Conservation (phyloP, 306 rosid species). For the Cucurbita argyrosperma region DNA sequence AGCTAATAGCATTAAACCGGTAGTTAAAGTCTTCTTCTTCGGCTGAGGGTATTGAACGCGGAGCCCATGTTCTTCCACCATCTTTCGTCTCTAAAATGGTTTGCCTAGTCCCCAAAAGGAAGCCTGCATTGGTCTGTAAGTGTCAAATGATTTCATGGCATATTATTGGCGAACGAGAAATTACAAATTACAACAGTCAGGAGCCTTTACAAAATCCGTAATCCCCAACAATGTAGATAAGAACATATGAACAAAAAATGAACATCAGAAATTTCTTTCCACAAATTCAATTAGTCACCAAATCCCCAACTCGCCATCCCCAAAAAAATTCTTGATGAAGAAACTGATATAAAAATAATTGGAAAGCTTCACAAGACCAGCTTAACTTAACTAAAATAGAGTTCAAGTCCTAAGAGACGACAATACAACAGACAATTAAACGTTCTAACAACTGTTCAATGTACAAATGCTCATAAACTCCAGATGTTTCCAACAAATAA, state of each 20-base stretch:
- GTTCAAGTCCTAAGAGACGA: not conserved
- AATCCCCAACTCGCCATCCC: not conserved
- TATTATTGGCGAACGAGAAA: not conserved
- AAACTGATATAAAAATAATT: not conserved
- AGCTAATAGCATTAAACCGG: constrained; percentile 82
- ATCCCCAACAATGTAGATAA: not conserved
- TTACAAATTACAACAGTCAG: not conserved
- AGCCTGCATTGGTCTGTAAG: constrained; percentile 32
- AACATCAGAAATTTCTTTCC: not conserved
- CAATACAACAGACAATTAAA: not conserved
- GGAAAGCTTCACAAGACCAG: not conserved
- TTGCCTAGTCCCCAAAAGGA: constrained; percentile 80
- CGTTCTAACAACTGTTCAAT: not conserved
- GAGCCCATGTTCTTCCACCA: constrained; percentile 77
- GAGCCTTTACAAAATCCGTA: not conserved
- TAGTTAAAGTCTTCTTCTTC: constrained; percentile 96
- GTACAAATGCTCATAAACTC: not conserved
- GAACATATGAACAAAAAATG: not conserved
- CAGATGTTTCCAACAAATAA: not conserved
- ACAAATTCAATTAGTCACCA: not conserved
- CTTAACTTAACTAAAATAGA: not conserved
- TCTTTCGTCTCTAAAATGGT: constrained; percentile 87
- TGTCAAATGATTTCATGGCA: not conserved
- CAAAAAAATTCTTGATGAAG: not conserved
- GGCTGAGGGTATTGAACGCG: constrained; percentile 84